Evolutionary conservation across 768 basidiomycete species (phyloP).

Genomic region (Naganishia randhawae): DNA sequence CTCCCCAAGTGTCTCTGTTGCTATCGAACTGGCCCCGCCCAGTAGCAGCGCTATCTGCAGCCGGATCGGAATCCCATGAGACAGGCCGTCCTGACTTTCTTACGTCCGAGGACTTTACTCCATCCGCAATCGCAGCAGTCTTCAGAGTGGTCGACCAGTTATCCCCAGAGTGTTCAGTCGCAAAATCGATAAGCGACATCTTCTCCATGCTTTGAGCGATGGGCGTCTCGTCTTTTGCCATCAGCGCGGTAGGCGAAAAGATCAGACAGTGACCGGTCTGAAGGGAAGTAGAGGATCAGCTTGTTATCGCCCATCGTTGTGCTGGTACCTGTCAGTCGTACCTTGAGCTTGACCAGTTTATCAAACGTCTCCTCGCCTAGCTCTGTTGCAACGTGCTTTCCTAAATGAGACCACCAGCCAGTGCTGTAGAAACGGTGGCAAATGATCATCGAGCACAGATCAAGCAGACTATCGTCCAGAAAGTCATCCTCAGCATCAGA

Average conservation of each 20-base stretch:
- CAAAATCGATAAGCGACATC: neutral
- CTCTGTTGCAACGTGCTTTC: conserved; percentile 21
- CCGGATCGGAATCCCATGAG: conserved; percentile 11
- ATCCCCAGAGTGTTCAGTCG: neutral
- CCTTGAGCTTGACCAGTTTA: conserved; percentile 26
- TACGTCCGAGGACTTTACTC: neutral
- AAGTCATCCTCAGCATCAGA: too few relatives aligned
- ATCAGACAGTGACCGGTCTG: conserved; percentile 26
- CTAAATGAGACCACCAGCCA: conserved; percentile 26
- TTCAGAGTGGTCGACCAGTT: neutral
- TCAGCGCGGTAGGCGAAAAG: conserved; percentile 27
- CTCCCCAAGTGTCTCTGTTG: too few relatives aligned
- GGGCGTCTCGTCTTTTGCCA: conserved; percentile 1
- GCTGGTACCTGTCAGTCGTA: neutral
- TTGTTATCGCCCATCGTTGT: neutral
- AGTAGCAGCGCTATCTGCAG: neutral
- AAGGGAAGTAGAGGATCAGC: neutral
- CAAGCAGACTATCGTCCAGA: conserved; percentile 24
- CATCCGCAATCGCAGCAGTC: neutral
- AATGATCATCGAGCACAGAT: conserved; percentile 28
- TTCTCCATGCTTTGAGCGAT: neutral
- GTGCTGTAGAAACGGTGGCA: conserved; percentile 31
- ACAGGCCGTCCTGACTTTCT: neutral
- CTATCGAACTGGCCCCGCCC: neutral
- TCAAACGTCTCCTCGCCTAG: conserved; percentile 26